Conservation (phyloP, 169 alveolate species). For the Toxoplasma gondii region DNA sequence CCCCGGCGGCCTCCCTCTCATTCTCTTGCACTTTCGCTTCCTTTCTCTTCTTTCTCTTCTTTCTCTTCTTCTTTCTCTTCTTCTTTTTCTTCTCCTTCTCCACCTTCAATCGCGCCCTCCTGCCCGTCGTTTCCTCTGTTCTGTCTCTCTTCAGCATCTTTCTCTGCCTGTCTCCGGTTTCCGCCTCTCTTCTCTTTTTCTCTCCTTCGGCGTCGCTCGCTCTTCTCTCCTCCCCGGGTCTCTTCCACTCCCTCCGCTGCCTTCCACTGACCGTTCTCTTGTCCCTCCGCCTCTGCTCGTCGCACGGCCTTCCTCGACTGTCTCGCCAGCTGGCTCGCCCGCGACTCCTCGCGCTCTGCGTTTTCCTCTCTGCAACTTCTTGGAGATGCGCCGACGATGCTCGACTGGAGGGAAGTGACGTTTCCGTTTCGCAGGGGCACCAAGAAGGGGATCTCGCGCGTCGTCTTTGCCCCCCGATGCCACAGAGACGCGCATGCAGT, state of each 20-base stretch:
- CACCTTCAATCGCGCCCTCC: not conserved
- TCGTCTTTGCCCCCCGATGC: not conserved
- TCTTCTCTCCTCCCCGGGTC: not conserved
- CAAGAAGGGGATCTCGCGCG: not conserved
- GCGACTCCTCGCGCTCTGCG: not conserved
- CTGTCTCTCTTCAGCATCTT: not conserved
- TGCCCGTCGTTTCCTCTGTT: not conserved
- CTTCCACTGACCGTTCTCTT: not conserved
- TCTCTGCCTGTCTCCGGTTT: not conserved
- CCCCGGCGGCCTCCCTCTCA: not conserved
- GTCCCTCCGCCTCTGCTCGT: not conserved
- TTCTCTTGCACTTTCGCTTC: not conserved
- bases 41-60: not conserved
- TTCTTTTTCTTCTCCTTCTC: not conserved
- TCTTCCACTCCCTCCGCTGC: not conserved
- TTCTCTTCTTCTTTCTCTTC: not conserved
- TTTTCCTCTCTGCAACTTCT: too few relatives aligned
- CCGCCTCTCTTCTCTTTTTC: not conserved
- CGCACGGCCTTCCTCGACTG: not conserved
- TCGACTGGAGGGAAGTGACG: not conserved
- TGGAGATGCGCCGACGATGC: not conserved
- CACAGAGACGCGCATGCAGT: not conserved
- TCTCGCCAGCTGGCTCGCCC: not conserved
- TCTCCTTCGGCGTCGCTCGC: not conserved
- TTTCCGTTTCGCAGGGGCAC: not conserved